Base-by-base conservation (phyloP, 1,284 basidiomycete genomes). In the Fomitopsis schrenkii region DNA sequence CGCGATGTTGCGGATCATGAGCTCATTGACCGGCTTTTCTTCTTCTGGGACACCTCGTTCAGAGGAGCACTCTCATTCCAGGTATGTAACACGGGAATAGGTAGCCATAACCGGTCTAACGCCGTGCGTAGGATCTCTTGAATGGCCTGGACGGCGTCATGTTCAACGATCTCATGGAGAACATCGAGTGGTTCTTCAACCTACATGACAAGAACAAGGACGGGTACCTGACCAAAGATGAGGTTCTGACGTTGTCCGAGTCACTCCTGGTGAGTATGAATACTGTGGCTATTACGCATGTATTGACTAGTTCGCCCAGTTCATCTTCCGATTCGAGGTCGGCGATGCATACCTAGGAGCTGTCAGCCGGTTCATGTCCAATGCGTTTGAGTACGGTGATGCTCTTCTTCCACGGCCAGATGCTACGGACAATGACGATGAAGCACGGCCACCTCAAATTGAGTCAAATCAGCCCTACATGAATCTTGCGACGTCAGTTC, bases 161-260 rank as follows among this genome's bases (percentile, higher is more conserved):
- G 87, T 93, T 94, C 75, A 96, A 94, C 65, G 97, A 97, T 72
- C 80, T 99, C 63, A 97, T 98, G 94, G 93, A 95, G 63, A 97
- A 94, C 69, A 98, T 98, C 68, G 93, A 97, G 74, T 98, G 97
- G 95, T 97, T 99, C 78, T 98, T 99, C 77, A 91, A 93, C 66
- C 75, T 99, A 57, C 95, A 98, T 68, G 95, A 98, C 78, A 96
- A 96, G 76, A 91, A 98, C 74, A 95, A 94, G 66, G 95, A 98
- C 70, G 95, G 95, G 0, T 95, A 82, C 71, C 78, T 99, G 64
- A 97, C 95, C 2, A 98, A 97, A 75, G 96, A 98, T 70, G 97
- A 99, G 74, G 93, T 98, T 35, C 78, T 99, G 66, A 97, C 95
- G 1, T 77, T 99, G 44, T 98, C 96, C 3, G 96, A 98, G 75